Percentiles rank a stretch among this genome's conserved stretches.
These are phyloP conservation scores for Sindora glabra DNA, from an alignment of 306 rosid genomes.

Conservation along the genomic window DNA sequence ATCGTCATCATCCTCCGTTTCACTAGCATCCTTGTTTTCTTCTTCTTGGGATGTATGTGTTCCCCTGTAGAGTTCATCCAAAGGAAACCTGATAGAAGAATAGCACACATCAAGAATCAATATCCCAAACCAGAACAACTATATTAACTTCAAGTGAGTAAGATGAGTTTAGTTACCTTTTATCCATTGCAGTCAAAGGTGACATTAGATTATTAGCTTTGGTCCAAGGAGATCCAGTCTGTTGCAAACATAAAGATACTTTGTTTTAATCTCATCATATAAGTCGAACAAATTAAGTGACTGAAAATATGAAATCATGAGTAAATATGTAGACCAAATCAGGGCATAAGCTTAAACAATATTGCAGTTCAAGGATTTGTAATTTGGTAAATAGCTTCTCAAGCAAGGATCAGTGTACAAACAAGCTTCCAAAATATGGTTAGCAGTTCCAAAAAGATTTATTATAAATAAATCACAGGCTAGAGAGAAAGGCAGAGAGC, in stretches of 20 bases:
- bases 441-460: neutral
- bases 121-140: neutral
- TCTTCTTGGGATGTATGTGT: constrained; percentile 34
- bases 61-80: constrained; percentile 34
- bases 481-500: neutral
- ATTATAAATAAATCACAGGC: neutral
- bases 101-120: neutral
- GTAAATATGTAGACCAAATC: neutral
- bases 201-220: constrained; percentile 17
- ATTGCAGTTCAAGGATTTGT: neutral
- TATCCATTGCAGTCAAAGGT: constrained; percentile 30
- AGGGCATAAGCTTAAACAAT: neutral
- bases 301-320: neutral
- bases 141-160: neutral
- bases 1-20: constrained; percentile 76
- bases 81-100: constrained; percentile 52
- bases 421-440: neutral
- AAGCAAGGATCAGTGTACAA: neutral
- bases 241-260: constrained; percentile 11
- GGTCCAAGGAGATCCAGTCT: constrained; percentile 41
- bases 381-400: neutral
- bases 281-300: neutral
- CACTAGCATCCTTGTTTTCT: constrained; percentile 63
- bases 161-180: constrained; percentile 32
- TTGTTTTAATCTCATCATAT: neutral